These are phyloP conservation scores for Gossypium trilobum DNA, from an alignment of 441 rosid genomes.

Conservation along the genomic window DNA sequence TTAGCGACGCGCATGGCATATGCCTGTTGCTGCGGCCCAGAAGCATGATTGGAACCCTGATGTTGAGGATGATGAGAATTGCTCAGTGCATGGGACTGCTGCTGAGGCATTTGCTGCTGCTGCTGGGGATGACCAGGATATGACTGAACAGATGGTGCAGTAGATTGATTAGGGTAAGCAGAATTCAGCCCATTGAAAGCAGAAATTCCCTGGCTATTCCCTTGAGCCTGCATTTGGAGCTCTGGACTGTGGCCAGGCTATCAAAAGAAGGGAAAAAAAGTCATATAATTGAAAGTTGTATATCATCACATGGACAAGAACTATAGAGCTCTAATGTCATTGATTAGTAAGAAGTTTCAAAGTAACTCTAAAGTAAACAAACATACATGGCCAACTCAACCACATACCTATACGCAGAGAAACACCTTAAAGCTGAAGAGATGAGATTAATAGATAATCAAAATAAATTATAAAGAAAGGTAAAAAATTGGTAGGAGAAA, in stretches of 20 bases:
- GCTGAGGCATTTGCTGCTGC: conserved; percentile 66
- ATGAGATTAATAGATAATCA: not conserved
- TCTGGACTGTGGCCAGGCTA: conserved; percentile 49
- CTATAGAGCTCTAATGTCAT: not conserved
- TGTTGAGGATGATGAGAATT: conserved; percentile 55
- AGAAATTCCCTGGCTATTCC: conserved; percentile 55
- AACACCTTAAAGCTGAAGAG: not conserved
- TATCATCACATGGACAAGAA: not conserved
- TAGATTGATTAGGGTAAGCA: conserved; percentile 61
- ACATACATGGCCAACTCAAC: not conserved
- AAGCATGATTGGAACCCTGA: conserved; percentile 55
- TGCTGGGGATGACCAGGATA: conserved; percentile 61
- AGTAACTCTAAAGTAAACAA: not conserved
- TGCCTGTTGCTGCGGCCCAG: conserved; percentile 63
- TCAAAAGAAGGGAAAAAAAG: conserved; percentile 8
- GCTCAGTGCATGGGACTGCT: conserved; percentile 51
- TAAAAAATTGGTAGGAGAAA: not conserved
- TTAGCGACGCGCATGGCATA: conserved; percentile 56
- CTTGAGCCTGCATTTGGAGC: conserved; percentile 70
- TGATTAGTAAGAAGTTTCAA: not conserved
- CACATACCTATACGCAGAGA: not conserved
- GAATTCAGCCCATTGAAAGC: conserved; percentile 62
- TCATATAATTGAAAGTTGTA: not conserved
- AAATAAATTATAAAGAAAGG: not conserved
- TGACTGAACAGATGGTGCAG: conserved; percentile 55